These are phyloP conservation scores for Hypoxylon sp. DNA, from an alignment of 2,329 filamentous ascomycete genomes.

Conservation along the genomic window DNA sequence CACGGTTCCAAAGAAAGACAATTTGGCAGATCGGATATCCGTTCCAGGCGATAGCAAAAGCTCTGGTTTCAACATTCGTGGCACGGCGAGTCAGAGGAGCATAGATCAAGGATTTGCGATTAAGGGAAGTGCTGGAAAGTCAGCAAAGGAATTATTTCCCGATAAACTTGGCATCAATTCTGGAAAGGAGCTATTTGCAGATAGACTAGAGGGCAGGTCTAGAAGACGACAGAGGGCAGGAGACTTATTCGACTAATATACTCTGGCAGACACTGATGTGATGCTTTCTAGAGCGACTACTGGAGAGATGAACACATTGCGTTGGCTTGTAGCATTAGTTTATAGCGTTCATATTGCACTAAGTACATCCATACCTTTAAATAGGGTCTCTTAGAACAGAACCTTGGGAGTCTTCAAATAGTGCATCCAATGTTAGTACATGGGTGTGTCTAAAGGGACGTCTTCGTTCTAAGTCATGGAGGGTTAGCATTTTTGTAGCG, in stretches of 20 bases:
- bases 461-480: too few species aligned
- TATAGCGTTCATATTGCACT: not conserved
- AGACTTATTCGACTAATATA: constrained; percentile 76
- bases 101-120: constrained; percentile 72
- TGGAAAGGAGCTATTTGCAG: constrained; percentile 79
- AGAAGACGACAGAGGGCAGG: constrained; percentile 77
- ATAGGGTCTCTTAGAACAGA: not conserved
- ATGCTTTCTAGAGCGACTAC: not conserved
- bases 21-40: constrained; percentile 57
- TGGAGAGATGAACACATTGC: not conserved
- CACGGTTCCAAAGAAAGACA: constrained; percentile 48
- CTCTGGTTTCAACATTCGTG: constrained; percentile 72
- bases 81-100: constrained; percentile 65
- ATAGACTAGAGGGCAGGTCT: constrained; percentile 70
- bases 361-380: not conserved
- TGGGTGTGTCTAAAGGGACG: too few species aligned
- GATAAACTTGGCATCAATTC: constrained; percentile 72
- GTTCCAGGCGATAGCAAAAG: constrained; percentile 48
- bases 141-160: constrained; percentile 78
- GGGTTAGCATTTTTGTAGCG: too few species aligned
- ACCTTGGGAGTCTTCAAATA: not conserved
- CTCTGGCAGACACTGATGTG: not conserved
- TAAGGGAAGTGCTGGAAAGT: constrained; percentile 72
- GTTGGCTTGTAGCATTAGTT: constrained; percentile 2
- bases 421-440: too few species aligned